These are phyloP conservation scores for Cryptomeria japonica DNA, from an alignment of 75 land plant species.

Conservation along the genomic window DNA sequence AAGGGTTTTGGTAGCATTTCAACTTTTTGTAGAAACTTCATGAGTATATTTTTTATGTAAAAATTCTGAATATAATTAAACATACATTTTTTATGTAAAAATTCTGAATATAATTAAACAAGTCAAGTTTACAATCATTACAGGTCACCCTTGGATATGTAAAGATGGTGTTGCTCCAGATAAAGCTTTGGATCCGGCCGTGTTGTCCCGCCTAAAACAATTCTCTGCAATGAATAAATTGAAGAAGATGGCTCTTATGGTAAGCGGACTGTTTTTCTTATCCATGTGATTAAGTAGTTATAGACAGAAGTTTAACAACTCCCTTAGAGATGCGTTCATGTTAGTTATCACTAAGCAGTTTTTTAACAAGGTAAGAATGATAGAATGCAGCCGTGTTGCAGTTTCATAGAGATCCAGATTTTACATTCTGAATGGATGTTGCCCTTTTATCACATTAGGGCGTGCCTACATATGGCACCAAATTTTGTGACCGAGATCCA, in stretches of 20 bases:
- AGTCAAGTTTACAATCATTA: neutral
- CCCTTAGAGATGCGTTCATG: neutral
- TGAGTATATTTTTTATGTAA: neutral
- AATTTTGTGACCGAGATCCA: no score
- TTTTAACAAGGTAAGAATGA: neutral
- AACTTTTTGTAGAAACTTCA: neutral
- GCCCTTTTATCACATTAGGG: neutral
- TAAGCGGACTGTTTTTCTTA: conserved; percentile 22
- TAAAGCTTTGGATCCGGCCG: conserved; percentile 77
- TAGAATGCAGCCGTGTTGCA: neutral
- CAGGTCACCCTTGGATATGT: conserved; percentile 93
- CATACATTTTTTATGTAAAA: neutral
- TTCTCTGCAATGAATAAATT: conserved; percentile 96
- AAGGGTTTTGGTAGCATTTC: neutral
- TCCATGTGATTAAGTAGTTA: neutral
- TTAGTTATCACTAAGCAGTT: neutral
- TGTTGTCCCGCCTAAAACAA: conserved; percentile 82
- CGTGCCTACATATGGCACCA: neutral
- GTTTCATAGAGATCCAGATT: neutral
- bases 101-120: neutral
- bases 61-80: neutral
- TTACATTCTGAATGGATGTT: neutral
- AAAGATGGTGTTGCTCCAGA: conserved; percentile 97
- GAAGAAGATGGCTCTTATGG: conserved; percentile 90
- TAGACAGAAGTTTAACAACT: neutral